These are phyloP conservation scores for Fraxinus americana DNA, from an alignment of 257 asterid species.

Conservation along the genomic window DNA sequence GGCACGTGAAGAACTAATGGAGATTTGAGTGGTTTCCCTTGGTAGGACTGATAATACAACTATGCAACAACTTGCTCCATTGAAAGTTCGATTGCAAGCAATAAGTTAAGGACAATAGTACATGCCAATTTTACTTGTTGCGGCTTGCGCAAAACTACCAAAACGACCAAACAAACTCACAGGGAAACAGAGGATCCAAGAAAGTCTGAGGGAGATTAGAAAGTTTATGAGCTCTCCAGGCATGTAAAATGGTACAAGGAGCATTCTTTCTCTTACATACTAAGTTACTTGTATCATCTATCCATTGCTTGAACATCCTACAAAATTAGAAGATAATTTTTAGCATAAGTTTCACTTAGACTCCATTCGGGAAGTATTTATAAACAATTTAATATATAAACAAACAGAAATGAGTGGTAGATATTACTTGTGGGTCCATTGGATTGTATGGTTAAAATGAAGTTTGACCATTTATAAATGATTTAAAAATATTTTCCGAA, in stretches of 20 bases:
- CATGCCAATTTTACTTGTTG: background rate
- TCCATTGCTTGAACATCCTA: slow-evolving; percentile 55
- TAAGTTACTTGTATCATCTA: slow-evolving; percentile 49
- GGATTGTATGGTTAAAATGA: no score
- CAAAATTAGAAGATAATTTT: slow-evolving; percentile 17
- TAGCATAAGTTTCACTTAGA: slow-evolving; percentile 1
- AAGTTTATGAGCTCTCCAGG: slow-evolving; percentile 53
- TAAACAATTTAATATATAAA: no score
- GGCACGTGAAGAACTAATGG: background rate
- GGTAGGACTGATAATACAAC: background rate
- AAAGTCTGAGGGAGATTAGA: slow-evolving; percentile 48
- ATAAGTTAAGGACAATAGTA: background rate
- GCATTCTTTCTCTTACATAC: slow-evolving; percentile 46
- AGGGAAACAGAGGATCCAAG: slow-evolving; percentile 60
- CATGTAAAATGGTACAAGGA: slow-evolving; percentile 47
- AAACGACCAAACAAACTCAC: slow-evolving; percentile 43
- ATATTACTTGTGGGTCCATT: no score
- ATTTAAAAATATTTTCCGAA: no score
- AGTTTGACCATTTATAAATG: no score
- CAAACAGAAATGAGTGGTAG: no score
- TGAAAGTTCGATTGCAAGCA: background rate
- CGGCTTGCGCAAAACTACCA: slow-evolving; percentile 5
- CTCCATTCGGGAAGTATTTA: no score
- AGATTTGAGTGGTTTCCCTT: background rate
- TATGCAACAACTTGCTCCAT: background rate